Conservation (phyloP, 371 early-diverging fungal species). For the Mortierella sp. region DNA sequence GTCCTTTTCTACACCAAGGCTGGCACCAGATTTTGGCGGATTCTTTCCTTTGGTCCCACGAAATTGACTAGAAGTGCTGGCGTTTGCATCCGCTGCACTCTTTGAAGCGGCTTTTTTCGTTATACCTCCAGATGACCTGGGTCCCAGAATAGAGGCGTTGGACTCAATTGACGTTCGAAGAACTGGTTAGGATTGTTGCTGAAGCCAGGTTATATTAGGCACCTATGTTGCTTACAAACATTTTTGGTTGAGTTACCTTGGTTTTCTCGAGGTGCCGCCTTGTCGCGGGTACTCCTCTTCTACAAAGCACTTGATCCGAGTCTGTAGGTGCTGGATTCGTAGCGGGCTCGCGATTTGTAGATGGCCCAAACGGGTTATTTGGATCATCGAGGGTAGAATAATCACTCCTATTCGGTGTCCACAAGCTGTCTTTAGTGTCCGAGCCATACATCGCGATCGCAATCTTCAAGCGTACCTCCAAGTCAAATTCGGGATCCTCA, state of each 20-base stretch:
- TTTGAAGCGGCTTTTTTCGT: conserved; percentile 22
- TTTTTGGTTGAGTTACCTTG: too few relatives aligned
- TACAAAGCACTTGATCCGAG: conserved; percentile 26
- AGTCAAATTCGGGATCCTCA: too few relatives aligned
- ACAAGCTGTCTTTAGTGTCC: too few relatives aligned
- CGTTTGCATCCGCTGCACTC: conserved; percentile 4
- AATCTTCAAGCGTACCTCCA: too few relatives aligned
- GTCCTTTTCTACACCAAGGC: conserved; percentile 5
- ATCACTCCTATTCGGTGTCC: too few relatives aligned
- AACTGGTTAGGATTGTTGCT: too few relatives aligned
- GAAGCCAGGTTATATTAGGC: too few relatives aligned
- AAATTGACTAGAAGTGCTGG: background rate
- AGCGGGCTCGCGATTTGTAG: conserved; percentile 3
- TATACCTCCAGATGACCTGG: conserved; percentile 24
- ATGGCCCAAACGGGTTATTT: background rate
- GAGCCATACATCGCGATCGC: too few relatives aligned
- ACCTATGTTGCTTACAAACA: too few relatives aligned
- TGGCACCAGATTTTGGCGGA: background rate
- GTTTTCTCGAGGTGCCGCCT: conserved; percentile 13
- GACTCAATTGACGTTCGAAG: too few relatives aligned
- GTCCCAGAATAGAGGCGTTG: conserved; percentile 24
- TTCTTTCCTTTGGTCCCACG: conserved; percentile 1
- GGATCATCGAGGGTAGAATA: too few relatives aligned
- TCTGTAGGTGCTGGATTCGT: conserved; percentile 3
- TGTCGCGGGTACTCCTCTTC: conserved; percentile 22